Conservation (phyloP, 2,329 filamentous ascomycete genomes). For the Stachybotrys echinatus region DNA sequence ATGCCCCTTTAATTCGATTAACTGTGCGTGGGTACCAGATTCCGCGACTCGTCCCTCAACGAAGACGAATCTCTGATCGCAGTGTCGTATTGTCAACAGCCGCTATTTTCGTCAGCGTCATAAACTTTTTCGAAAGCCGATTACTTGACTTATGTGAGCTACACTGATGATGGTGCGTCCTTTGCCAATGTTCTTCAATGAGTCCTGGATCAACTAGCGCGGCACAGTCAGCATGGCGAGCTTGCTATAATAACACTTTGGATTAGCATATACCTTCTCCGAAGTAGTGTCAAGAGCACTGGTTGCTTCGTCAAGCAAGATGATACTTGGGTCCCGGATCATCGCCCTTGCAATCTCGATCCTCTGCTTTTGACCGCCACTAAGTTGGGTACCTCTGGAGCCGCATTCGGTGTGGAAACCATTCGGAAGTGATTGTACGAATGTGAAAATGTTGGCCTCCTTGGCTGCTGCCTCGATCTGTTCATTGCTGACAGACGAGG, state of each 20-base stretch:
- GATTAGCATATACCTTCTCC: conserved; percentile 37
- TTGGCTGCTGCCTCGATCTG: conserved; percentile 37
- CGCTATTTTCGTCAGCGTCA: neutral
- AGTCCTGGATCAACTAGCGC: neutral
- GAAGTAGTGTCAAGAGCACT: conserved; percentile 51
- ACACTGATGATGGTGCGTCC: conserved; percentile 1
- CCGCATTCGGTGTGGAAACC: conserved; percentile 55
- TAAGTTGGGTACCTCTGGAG: conserved; percentile 56
- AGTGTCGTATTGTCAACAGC: neutral
- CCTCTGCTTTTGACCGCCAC: conserved; percentile 63
- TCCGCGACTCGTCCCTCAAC: conserved; percentile 1
- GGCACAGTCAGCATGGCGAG: neutral
- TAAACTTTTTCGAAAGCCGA: neutral
- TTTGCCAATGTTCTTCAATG: conserved; percentile 1
- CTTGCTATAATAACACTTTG: neutral
- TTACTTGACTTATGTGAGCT: neutral
- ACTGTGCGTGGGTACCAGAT: conserved; percentile 1
- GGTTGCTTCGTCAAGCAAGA: conserved; percentile 66
- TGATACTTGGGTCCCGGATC: conserved; percentile 53
- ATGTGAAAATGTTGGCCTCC: conserved; percentile 44
- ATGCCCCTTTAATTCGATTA: neutral
- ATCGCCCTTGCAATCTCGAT: conserved; percentile 65
- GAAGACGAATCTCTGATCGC: conserved; percentile 1
- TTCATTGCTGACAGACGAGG: conserved; percentile 19
- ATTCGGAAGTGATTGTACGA: conserved; percentile 42